phyloP scores from a whole-genome alignment of 2,329 filamentous ascomycete species.

The Fusarium sp. region DNA sequence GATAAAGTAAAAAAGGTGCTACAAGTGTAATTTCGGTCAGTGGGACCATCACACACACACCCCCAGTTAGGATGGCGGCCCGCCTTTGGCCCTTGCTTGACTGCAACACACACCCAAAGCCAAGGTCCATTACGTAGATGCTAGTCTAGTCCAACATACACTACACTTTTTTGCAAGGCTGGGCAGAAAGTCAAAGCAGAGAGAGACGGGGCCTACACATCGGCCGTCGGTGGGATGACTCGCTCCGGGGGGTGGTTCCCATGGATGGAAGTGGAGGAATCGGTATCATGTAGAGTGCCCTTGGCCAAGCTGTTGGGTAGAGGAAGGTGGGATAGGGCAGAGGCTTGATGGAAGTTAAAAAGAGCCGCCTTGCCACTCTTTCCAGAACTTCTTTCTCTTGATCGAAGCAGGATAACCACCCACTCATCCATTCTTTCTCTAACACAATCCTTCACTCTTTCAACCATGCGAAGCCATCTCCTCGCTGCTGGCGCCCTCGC shows the following conservation, averaged over 20 bases:
- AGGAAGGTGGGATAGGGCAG: neutral
- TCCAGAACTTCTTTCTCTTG: neutral
- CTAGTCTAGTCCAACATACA: neutral
- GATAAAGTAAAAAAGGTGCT: slow-evolving; percentile 35
- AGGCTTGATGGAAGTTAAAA: slow-evolving; percentile 25
- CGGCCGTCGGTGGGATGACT: slow-evolving; percentile 11
- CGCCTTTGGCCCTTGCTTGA: slow-evolving; percentile 10
- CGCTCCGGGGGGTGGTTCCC: neutral
- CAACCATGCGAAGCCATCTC: slow-evolving; percentile 37
- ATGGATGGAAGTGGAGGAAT: neutral
- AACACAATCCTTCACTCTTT: neutral
- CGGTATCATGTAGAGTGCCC: slow-evolving; percentile 3
- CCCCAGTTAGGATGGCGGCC: slow-evolving; percentile 15
- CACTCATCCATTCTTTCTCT: slow-evolving; percentile 13
- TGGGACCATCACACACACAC: slow-evolving; percentile 15
- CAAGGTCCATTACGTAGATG: slow-evolving; percentile 17
- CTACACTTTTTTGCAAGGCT: neutral
- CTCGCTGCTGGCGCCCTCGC: slow-evolving; percentile 43
- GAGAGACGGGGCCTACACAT: neutral
- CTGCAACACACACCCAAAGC: slow-evolving; percentile 15
- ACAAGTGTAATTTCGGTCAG: slow-evolving; percentile 35
- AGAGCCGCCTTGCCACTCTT: slow-evolving; percentile 24
- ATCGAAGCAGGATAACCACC: slow-evolving; percentile 3
- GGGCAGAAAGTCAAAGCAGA: slow-evolving; percentile 7
- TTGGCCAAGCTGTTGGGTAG: neutral